Percentiles rank a stretch among this genome's conserved stretches.
Evolutionary conservation across 2,329 filamentous ascomycete species (phyloP).

Genomic region (Ambrosiella cleistominuta): DNA sequence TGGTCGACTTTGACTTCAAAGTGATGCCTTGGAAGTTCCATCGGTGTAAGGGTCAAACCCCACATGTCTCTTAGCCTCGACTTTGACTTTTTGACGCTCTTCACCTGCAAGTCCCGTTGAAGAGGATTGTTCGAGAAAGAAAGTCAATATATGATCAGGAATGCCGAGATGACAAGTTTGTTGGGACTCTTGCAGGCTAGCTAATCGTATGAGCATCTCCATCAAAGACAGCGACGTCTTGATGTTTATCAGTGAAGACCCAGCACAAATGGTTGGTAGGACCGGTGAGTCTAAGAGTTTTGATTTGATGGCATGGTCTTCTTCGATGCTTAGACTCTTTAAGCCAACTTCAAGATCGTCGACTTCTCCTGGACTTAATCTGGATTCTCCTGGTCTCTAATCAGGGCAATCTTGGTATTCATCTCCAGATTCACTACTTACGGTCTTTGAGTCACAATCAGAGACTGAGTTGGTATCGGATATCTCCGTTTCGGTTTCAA

Average conservation of each 20-base stretch:
- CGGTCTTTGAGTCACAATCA: slow-evolving; percentile 48
- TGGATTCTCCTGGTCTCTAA: background rate
- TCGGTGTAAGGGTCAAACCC: slow-evolving; percentile 41
- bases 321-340: background rate
- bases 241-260: slow-evolving; percentile 19
- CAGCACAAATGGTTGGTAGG: too few relatives aligned
- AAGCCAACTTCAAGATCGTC: background rate
- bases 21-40: slow-evolving; percentile 16
- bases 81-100: slow-evolving; percentile 26
- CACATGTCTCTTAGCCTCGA: slow-evolving; percentile 30
- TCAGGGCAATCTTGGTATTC: background rate
- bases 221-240: slow-evolving; percentile 52
- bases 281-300: too few relatives aligned
- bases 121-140: slow-evolving; percentile 55
- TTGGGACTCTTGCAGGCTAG: slow-evolving; percentile 79
- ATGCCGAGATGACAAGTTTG: slow-evolving; percentile 80
- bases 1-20: background rate
- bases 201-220: slow-evolving; percentile 73
- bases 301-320: too few relatives aligned
- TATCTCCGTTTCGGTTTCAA: slow-evolving; percentile 23
- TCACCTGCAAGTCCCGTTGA: slow-evolving; percentile 32
- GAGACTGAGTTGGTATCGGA: slow-evolving; percentile 36
- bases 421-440: slow-evolving; percentile 16
- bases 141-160: slow-evolving; percentile 72
- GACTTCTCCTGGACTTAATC: background rate